Conservation (phyloP, 768 basidiomycete genomes). For the Chalciporus sphaerocephalus region DNA sequence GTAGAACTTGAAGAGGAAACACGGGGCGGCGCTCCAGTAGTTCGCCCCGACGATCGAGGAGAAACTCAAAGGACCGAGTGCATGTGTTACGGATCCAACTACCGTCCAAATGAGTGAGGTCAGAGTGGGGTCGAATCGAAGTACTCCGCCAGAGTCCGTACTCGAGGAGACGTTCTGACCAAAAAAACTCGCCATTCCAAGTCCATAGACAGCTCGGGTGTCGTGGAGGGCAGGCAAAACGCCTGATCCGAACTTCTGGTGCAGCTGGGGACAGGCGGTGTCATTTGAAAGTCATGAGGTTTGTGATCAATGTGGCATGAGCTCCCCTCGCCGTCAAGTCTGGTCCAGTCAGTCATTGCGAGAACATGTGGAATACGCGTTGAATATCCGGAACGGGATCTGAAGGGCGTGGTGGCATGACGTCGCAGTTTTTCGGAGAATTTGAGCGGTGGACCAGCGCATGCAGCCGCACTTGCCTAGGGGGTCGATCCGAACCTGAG, state of each 20-base stretch:
- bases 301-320: constrained; percentile 22
- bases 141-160: constrained; percentile 1
- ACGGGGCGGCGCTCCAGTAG: constrained; percentile 18
- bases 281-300: constrained; percentile 16
- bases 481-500: constrained; percentile 5
- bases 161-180: constrained; percentile 3
- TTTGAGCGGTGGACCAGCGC: constrained; percentile 9
- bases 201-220: constrained; percentile 3
- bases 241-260: constrained; percentile 8
- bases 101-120: neutral
- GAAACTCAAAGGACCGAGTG: neutral
- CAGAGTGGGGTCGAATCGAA: too few relatives aligned
- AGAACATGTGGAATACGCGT: constrained; percentile 34
- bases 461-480: constrained; percentile 11
- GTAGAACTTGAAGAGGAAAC: constrained; percentile 18
- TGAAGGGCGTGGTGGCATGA: constrained; percentile 21
- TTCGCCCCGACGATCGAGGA: constrained; percentile 8
- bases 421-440: constrained; percentile 15
- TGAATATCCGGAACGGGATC: constrained; percentile 28
- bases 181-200: constrained; percentile 1
- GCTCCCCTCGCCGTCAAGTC: constrained; percentile 23
- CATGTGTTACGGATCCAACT: neutral
- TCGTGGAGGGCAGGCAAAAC: constrained; percentile 3
- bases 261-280: constrained; percentile 15
- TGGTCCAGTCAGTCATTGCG: constrained; percentile 25